phyloP scores from a whole-genome alignment of 2,329 filamentous ascomycete genomes.

The Massarina eburnea region DNA sequence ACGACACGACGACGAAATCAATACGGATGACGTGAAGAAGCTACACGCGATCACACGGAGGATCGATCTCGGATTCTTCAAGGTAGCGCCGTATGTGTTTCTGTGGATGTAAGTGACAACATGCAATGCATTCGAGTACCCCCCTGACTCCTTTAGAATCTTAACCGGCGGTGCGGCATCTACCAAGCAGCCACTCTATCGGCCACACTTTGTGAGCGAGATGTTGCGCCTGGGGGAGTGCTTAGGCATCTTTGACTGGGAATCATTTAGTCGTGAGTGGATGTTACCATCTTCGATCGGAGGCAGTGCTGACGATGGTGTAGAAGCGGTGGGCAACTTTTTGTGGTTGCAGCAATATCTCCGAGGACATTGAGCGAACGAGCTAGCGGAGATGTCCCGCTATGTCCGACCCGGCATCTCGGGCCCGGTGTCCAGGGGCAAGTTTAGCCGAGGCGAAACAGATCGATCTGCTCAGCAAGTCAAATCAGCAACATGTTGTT shows the following conservation, averaged over 20 bases:
- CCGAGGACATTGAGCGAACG: background rate
- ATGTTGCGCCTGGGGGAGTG: conserved; percentile 12
- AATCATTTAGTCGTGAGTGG: conserved; percentile 8
- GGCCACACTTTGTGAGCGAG: conserved; percentile 14
- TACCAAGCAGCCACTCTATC: conserved; percentile 4
- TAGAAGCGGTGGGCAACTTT: conserved; percentile 14
- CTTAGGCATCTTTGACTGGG: conserved; percentile 13
- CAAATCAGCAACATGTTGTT: too few species aligned
- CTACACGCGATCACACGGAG: conserved; percentile 8
- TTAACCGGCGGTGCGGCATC: conserved; percentile 13
- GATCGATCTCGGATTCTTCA: conserved; percentile 12
- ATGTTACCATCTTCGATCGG: background rate
- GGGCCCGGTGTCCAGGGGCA: background rate
- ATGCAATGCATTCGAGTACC: background rate
- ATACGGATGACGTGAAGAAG: conserved; percentile 8
- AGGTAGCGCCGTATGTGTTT: conserved; percentile 15
- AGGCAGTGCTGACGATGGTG: background rate
- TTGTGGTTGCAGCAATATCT: conserved; percentile 17
- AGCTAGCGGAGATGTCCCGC: too few species aligned
- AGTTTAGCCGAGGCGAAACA: background rate
- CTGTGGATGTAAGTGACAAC: conserved; percentile 13
- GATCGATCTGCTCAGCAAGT: too few species aligned
- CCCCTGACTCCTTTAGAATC: background rate
- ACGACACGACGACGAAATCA: conserved; percentile 16
- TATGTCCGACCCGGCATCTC: too few species aligned